Evolutionary conservation across 805 yeast species (phyloP).

Genomic region (Scheffersomyces stipitis): DNA sequence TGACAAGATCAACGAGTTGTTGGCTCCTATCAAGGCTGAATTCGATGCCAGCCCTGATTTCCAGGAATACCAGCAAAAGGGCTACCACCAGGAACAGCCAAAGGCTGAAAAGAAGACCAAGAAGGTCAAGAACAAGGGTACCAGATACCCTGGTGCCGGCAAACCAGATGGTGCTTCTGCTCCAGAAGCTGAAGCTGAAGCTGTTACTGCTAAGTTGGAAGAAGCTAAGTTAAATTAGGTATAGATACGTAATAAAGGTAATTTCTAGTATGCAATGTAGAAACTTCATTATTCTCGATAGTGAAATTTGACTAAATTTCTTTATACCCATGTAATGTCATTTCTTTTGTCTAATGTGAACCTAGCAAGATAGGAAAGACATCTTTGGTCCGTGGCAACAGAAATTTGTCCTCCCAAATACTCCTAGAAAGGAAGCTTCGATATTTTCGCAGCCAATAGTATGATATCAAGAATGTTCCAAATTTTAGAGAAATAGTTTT

Average conservation of each 20-base stretch:
- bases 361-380: too few species aligned
- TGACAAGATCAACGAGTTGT: constrained; percentile 73
- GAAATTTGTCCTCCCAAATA: too few species aligned
- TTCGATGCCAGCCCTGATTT: constrained; percentile 64
- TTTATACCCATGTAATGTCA: too few species aligned
- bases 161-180: constrained; percentile 11
- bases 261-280: too few species aligned
- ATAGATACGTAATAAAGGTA: constrained; percentile 1
- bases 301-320: too few species aligned
- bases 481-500: too few species aligned
- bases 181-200: constrained; percentile 6
- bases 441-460: too few species aligned
- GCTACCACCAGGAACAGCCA: constrained; percentile 75
- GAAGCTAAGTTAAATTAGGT: constrained; percentile 10
- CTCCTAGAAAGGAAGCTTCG: too few species aligned
- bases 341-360: too few species aligned
- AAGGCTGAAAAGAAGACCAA: constrained; percentile 66
- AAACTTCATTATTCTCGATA: too few species aligned
- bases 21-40: constrained; percentile 81
- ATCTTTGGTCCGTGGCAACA: too few species aligned
- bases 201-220: constrained; percentile 7
- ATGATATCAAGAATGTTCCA: too few species aligned
- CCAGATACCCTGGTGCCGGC: constrained; percentile 77
- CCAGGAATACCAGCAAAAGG: constrained; percentile 70
- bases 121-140: constrained; percentile 83